Base-by-base conservation (phyloP, 2,329 filamentous ascomycete species). In the Fusarium acutatum region DNA sequence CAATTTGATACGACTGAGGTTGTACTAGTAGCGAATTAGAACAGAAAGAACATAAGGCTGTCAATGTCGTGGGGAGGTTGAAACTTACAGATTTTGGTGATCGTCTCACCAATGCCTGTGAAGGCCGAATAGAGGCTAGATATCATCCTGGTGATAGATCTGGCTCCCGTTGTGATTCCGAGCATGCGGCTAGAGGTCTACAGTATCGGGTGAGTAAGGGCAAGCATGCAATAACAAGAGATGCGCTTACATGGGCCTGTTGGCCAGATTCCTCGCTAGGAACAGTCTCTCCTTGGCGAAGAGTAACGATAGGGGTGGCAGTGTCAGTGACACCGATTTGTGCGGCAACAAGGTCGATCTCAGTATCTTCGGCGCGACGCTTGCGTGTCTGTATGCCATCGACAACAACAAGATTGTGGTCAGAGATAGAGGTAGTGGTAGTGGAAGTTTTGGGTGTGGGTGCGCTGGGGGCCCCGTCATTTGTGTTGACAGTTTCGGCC, bases 351-450 rank as follows among this genome's bases (percentile, higher is more conserved):
- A 82, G 71, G 64, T 81, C 79, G 57, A 79, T 69, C 73, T 81
- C 80, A 44, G 75, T 67, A 57, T 78, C 70, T 72, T 80, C 53
- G 59, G 80, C 78, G 60, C 59, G 73, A 63, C 80, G 79, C 64
- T 81, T 81, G 71, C 69, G 78, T 56, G 77, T 77, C 54, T 66
- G 65, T 67, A 50, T 76, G 69, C 78, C 80, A 81, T 80, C 73
- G 76, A 77, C 75, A 46, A 65, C 59, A 47, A 72, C 59, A 44
- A 70, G 60, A 14, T 58, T 58, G 28, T 68, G 44, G 40, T 71
- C 32, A 44, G 44, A 56, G 57, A 41, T 58, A 41, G 30, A 17
- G 47, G n/a, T 26, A 52, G 30, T 20, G 30, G 30, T 22, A 24
- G 30, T 30, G 14, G 14, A n/a, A 49, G 46, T 35, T 41, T 54